Evolutionary conservation across 768 basidiomycete species (phyloP), one percentile per base, ranked within the genome.

Genomic region (Boletus sensibilis): DNA sequence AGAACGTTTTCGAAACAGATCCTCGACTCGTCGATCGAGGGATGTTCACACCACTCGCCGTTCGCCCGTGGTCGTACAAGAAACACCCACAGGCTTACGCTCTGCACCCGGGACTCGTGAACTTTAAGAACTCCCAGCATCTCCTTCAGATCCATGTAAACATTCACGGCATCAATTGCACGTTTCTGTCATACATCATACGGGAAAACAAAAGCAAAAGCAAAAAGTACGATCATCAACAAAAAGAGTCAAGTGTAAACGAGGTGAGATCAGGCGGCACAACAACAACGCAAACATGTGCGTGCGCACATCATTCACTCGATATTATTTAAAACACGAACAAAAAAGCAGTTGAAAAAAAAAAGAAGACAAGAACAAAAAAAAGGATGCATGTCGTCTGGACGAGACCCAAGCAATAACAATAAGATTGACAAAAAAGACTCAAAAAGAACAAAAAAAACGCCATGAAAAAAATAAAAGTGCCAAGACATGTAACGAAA

Each of bases 161-260:
- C 42, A 43, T 23, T 47, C 29, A 31, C 7, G 40, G 29, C 29
- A 27, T 38, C 16, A 7, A 46, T 20, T 25, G 41, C 41, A 14
- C 13, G 23, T 23, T 5, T 9, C 21, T 23, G 21, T 43, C 16
- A 16, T 42, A 79, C 79, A 18, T 71, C 75, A 13, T 77, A 69
- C 64, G 70, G 69, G 8, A 25, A 43, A 82, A 31, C 21, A 38
- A 4, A 7, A 33, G 11, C 3, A n/a, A 31, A 33, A 16, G 6
- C 4, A 31, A 16, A 16, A 27, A 20, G 16, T 16, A 18, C 25
- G 12, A 16, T 52, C 44, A 21, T 41, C 31, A 35, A 35, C 8
- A 21, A 23, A 3, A 20, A 33, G 1, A 18, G 2, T 16, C 18
- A 18, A 21, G 18, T 11, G 40, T 8, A 25, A 35, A 50, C 44